A percentile compares a stretch with the other conserved stretches of the same genome.
Conservation (phyloP, 2,329 filamentous ascomycete genomes). For the Penicillium sp. region DNA sequence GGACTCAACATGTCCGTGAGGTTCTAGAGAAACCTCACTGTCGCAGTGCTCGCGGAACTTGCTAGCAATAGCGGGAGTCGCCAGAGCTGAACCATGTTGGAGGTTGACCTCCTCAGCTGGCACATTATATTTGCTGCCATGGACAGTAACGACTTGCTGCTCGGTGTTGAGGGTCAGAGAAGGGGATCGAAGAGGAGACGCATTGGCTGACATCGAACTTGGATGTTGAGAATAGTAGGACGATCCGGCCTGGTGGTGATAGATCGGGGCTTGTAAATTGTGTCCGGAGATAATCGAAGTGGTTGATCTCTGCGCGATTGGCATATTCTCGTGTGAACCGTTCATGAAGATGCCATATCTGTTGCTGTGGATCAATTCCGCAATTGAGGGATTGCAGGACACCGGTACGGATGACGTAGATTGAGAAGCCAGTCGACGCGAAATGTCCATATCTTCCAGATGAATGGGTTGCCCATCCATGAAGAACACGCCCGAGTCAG, state of each 20-base stretch:
- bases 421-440: slow-evolving; percentile 34
- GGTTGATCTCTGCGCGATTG: slow-evolving; percentile 12
- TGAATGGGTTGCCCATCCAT: slow-evolving; percentile 34
- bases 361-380: slow-evolving; percentile 27
- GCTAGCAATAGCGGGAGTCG: slow-evolving; percentile 31
- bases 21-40: slow-evolving; percentile 11
- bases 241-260: slow-evolving; percentile 26
- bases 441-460: slow-evolving; percentile 39
- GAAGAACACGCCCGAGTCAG: slow-evolving; percentile 19
- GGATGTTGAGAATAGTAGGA: slow-evolving; percentile 38
- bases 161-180: neutral
- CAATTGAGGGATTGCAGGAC: slow-evolving; percentile 32
- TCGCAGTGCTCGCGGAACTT: slow-evolving; percentile 45
- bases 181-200: slow-evolving; percentile 8
- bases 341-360: slow-evolving; percentile 17
- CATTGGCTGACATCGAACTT: slow-evolving; percentile 21
- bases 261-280: slow-evolving; percentile 6
- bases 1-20: slow-evolving; percentile 3
- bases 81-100: slow-evolving; percentile 2
- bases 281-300: slow-evolving; percentile 6
- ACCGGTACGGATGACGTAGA: slow-evolving; percentile 29
- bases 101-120: neutral
- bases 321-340: slow-evolving; percentile 25
- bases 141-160: neutral
- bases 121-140: slow-evolving; percentile 12